phyloP scores from a whole-genome alignment of 805 yeast species.

The baker's yeast (Saccharomyces cerevisiae) region DNA sequence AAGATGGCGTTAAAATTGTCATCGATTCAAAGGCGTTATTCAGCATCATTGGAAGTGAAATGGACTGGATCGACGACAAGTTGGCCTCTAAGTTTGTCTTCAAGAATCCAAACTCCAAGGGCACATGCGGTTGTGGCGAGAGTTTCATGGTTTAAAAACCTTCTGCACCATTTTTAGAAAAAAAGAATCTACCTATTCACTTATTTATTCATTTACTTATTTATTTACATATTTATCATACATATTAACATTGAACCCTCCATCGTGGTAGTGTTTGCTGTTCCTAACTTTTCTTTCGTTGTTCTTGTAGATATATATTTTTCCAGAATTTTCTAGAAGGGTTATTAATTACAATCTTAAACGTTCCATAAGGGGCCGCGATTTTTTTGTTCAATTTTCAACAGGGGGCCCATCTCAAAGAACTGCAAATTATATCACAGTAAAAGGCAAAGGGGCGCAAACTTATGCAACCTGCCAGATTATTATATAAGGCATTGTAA shows the following conservation, averaged over 20 bases:
- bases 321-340: conserved; percentile 10
- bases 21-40: conserved; percentile 94
- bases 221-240: conserved; percentile 2
- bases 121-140: conserved; percentile 98
- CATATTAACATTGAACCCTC: not conserved
- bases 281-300: not conserved
- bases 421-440: not conserved
- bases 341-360: not conserved
- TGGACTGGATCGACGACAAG: conserved; percentile 98
- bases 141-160: conserved; percentile 77
- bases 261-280: not conserved
- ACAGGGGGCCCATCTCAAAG: not conserved
- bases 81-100: conserved; percentile 82
- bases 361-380: not conserved
- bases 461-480: not conserved
- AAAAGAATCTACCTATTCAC: not conserved
- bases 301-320: not conserved
- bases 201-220: conserved; percentile 10
- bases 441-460: not conserved
- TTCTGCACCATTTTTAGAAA: not conserved
- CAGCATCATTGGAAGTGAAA: conserved; percentile 91
- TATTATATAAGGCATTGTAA: not conserved
- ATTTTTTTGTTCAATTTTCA: not conserved
- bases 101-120: conserved; percentile 93
- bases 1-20: conserved; percentile 86